Evolutionary conservation across 2,329 filamentous ascomycete genomes (phyloP).

Genomic region (Penicillium sp.): DNA sequence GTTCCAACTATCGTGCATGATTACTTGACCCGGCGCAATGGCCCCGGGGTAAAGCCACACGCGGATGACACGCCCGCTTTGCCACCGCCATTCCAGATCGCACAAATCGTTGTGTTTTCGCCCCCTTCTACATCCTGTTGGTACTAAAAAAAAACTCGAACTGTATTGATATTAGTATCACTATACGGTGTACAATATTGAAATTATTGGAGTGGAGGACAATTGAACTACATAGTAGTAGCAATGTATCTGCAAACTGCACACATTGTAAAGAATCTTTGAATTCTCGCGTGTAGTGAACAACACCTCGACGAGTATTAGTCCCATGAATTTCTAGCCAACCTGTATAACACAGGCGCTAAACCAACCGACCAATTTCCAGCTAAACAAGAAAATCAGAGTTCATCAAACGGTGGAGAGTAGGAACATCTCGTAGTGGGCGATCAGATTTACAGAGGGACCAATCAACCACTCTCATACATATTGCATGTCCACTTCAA

Average conservation of each 20-base stretch:
- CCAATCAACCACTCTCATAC: not conserved
- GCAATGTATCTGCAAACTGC: not conserved
- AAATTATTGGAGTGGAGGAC: not conserved
- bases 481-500: not conserved
- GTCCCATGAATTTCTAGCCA: too few species aligned
- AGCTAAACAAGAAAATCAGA: not conserved
- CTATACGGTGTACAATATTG: too few species aligned
- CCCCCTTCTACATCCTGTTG: not conserved
- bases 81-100: not conserved
- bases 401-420: not conserved
- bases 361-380: not conserved
- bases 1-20: not conserved
- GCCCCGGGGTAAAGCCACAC: constrained; percentile 1
- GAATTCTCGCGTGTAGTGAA: not conserved
- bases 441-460: not conserved
- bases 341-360: not conserved
- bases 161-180: not conserved
- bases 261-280: not conserved
- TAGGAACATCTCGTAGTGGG: not conserved
- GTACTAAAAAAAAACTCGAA: not conserved
- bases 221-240: not conserved
- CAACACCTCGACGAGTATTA: not conserved
- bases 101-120: not conserved
- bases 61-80: not conserved
- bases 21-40: not conserved